Conservation (phyloP, 2,329 filamentous ascomycete genomes). For the Ophiocordyceps sinensis region DNA sequence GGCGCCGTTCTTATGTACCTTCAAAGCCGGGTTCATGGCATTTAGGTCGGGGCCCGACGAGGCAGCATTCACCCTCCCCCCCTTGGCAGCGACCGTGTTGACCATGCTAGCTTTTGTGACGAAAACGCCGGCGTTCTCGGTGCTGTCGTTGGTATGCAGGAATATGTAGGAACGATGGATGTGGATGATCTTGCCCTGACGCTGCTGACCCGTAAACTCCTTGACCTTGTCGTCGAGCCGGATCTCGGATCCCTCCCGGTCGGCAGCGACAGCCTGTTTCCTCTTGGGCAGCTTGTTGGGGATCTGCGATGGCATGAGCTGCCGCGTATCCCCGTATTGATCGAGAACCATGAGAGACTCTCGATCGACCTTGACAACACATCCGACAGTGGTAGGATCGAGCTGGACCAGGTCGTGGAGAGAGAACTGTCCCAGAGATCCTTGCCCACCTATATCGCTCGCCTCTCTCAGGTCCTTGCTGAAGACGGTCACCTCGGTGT, state of each 20-base stretch:
- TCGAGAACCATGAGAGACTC: conserved; percentile 84
- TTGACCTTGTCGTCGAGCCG: conserved; percentile 83
- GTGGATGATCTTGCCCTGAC: conserved; percentile 80
- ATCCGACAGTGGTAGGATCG: conserved; percentile 82
- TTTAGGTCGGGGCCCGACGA: conserved; percentile 61
- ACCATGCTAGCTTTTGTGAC: conserved; percentile 78
- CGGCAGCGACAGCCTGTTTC: conserved; percentile 76
- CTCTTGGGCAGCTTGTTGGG: conserved; percentile 75
- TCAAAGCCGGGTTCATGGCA: conserved; percentile 84
- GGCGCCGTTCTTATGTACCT: conserved; percentile 46
- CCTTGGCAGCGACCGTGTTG: conserved; percentile 85
- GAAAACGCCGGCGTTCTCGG: conserved; percentile 80
- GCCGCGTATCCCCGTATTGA: conserved; percentile 71
- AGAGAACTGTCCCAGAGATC: conserved; percentile 74
- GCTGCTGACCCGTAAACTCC: conserved; percentile 72
- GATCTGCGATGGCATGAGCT: conserved; percentile 80
- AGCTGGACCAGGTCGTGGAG: conserved; percentile 91
- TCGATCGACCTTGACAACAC: conserved; percentile 87
- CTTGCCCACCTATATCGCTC: conserved; percentile 77
- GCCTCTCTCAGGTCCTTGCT: conserved; percentile 93
- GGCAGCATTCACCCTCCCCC: conserved; percentile 55
- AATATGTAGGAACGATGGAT: conserved; percentile 90
- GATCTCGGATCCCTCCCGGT: conserved; percentile 87
- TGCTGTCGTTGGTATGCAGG: conserved; percentile 68
- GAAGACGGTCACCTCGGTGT: conserved; percentile 91